phyloP scores from a whole-genome alignment of 371 early-diverging fungal species.

The Blakeslea trispora region DNA sequence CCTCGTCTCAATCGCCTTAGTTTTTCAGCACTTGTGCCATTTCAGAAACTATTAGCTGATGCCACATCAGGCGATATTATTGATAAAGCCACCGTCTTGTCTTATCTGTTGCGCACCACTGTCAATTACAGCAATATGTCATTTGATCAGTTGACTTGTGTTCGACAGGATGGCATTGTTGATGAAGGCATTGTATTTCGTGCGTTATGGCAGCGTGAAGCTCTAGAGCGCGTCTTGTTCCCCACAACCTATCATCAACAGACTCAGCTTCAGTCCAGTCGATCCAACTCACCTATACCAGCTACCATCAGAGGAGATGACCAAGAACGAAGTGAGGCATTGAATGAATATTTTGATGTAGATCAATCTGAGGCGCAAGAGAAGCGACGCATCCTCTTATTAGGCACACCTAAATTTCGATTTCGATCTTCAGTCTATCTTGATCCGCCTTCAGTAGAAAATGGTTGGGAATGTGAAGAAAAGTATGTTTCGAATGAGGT shows the following conservation, averaged over 20 bases:
- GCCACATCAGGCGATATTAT: conserved; percentile 47
- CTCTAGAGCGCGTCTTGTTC: conserved; percentile 43
- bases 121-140: conserved; percentile 55
- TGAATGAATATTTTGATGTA: conserved; percentile 53
- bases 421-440: conserved; percentile 33
- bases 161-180: conserved; percentile 48
- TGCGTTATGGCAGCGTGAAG: conserved; percentile 53
- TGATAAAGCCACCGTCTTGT: conserved; percentile 49
- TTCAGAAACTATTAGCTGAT: conserved; percentile 41
- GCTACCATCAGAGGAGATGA: not conserved
- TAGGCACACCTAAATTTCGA: conserved; percentile 43
- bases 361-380: conserved; percentile 34
- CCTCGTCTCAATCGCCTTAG: conserved; percentile 25
- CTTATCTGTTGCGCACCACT: conserved; percentile 42
- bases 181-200: conserved; percentile 51
- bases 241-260: conserved; percentile 23
- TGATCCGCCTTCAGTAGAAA: conserved; percentile 19
- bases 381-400: conserved; percentile 30
- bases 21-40: conserved; percentile 45
- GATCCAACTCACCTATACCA: no score
- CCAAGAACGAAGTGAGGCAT: conserved; percentile 31
- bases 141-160: conserved; percentile 47
- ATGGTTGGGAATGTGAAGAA: conserved; percentile 22
- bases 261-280: conserved; percentile 3
- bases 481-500: not conserved